Percentiles rank a stretch among this genome's conserved stretches.
Conservation (phyloP, 257 asterid genomes). For the Schizonepeta tenuifolia region DNA sequence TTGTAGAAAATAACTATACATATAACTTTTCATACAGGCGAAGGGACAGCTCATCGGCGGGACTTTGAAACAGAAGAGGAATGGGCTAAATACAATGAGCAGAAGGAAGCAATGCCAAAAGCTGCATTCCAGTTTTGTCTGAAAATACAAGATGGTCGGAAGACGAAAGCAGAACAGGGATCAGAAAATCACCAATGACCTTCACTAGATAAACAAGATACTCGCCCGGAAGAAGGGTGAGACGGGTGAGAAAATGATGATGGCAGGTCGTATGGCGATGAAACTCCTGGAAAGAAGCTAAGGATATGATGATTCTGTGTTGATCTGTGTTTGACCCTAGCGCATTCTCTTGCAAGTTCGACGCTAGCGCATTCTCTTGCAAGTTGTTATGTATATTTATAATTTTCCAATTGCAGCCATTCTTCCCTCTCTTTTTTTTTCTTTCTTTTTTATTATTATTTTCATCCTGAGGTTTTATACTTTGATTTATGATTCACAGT, state of each 20-base stretch:
- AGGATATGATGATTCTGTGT: slow-evolving; percentile 55
- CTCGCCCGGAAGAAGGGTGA: slow-evolving; percentile 84
- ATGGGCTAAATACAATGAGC: slow-evolving; percentile 97
- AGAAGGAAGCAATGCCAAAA: slow-evolving; percentile 99
- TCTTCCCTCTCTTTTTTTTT: neutral
- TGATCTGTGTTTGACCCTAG: neutral
- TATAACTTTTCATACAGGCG: slow-evolving; percentile 53
- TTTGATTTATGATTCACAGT: neutral
- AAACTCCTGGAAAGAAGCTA: slow-evolving; percentile 81
- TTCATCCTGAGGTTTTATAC: slow-evolving; percentile 1
- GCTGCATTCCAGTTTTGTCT: slow-evolving; percentile 99
- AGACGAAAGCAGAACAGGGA: slow-evolving; percentile 96
- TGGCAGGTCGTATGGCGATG: slow-evolving; percentile 56
- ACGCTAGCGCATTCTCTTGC: no score
- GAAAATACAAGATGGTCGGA: slow-evolving; percentile 98
- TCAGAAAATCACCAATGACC: slow-evolving; percentile 90
- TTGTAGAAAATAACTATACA: neutral
- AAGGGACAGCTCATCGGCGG: slow-evolving; percentile 99
- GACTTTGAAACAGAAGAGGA: slow-evolving; percentile 99
- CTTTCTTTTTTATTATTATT: neutral
- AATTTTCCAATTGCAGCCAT: neutral
- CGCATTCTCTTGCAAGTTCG: neutral
- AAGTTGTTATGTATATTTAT: neutral
- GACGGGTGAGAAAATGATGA: slow-evolving; percentile 62
- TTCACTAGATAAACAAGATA: slow-evolving; percentile 90